Evolutionary conservation across 2,329 filamentous ascomycete genomes (phyloP).

Genomic region (Phyllosticta citrichinensis): DNA sequence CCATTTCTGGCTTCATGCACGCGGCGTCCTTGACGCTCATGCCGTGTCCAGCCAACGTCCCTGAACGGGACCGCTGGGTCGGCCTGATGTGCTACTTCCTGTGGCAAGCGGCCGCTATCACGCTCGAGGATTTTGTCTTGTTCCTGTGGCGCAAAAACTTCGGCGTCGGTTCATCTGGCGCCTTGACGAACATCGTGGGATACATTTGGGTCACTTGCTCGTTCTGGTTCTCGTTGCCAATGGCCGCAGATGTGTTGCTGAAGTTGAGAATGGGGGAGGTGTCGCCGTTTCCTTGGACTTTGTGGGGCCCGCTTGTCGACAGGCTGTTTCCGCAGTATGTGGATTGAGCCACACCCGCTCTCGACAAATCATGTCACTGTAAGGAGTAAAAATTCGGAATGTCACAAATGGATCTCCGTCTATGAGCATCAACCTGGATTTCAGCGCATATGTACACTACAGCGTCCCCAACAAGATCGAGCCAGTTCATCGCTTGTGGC

Average conservation of each 20-base stretch:
- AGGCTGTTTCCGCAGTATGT: too few relatives aligned
- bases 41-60: slow-evolving; percentile 11
- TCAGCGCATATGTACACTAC: too few relatives aligned
- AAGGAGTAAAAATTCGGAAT: too few relatives aligned
- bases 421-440: too few relatives aligned
- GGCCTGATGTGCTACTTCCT: slow-evolving; percentile 13
- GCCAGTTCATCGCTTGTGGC: not conserved
- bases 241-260: slow-evolving; percentile 9
- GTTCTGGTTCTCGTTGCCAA: slow-evolving; percentile 8
- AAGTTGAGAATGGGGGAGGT: slow-evolving; percentile 6
- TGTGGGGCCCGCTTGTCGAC: not conserved
- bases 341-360: too few relatives aligned
- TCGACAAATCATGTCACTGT: too few relatives aligned
- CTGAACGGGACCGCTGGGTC: slow-evolving; percentile 1
- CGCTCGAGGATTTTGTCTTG: slow-evolving; percentile 12
- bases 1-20: slow-evolving; percentile 12
- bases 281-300: not conserved
- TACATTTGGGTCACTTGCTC: slow-evolving; percentile 8
- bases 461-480: not conserved
- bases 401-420: too few relatives aligned
- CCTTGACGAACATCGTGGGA: not conserved
- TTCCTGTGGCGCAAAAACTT: slow-evolving; percentile 2
- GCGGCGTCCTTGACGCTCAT: slow-evolving; percentile 9
- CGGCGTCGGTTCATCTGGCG: not conserved
- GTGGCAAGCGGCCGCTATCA: slow-evolving; percentile 13